Base-by-base conservation (phyloP, 768 basidiomycete species). In the Coprinopsis cinerea region DNA sequence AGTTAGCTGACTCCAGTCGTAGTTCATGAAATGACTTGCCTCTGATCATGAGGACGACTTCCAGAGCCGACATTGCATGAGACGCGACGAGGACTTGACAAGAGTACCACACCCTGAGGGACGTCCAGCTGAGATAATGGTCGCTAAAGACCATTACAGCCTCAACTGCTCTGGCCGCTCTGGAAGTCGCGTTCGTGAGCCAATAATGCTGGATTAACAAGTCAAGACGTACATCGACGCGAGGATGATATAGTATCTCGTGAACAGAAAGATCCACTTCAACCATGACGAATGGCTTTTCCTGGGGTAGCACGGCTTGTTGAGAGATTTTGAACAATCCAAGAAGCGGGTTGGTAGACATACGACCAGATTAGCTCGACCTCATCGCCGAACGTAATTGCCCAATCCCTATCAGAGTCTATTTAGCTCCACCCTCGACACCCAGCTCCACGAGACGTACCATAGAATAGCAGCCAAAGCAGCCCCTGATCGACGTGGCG, bases 261-360 rank as follows among this genome's bases (percentile, higher is more conserved):
- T 47, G 39, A 63, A 60, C 15, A 65, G 44, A 47, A 61, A 68
- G 18, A 59, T 51, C 67, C 65, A 68, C 58, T 68, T 66, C 18
- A 64, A 32, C 64, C 63, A 68, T 34, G 64, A 63, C 22, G 35
- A 36, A n/a, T 59, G 55, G 22, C 55, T 56, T 49, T 62, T 66
- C 44, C 66, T 67, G 32, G 4, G 17, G 17, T 17, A 22, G 30
- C 27, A 23, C 24, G 24, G 9, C 28, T n/a, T 23, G 34, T 30
- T 7, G 1, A 23, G 3, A 41, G 17, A 20, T 15, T 18, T 48
- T 37, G 36, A 17, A 7, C 13, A 46, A 52, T 22, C 24, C 14
- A 25, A 30, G 34, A 30, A 24, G 17, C 22, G 36, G 22, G 18
- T 14, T 18, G 25, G 45, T 18, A 20, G 10, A 57, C 62, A 44